Evolutionary conservation across 2,329 filamentous ascomycete species (phyloP).

Genomic region (Aspergillus neoniger): DNA sequence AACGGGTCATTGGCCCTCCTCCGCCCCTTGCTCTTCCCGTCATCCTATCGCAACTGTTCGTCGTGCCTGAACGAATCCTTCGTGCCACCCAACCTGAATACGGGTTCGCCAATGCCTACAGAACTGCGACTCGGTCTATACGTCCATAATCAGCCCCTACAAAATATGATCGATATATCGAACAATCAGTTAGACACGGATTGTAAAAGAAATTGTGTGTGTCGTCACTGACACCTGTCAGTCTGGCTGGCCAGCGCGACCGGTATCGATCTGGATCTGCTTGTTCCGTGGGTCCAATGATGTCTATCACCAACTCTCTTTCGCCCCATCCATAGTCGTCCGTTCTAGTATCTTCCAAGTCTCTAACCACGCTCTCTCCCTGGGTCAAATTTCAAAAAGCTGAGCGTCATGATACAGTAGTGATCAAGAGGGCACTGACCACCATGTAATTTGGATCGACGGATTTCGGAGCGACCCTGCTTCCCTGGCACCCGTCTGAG

Average conservation of each 20-base stretch:
- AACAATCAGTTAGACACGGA: background rate
- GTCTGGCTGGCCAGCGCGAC: background rate
- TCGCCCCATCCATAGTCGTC: background rate
- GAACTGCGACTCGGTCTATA: background rate
- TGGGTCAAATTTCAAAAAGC: background rate
- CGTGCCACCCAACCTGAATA: background rate
- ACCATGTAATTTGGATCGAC: slow-evolving; percentile 3
- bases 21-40: background rate
- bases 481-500: background rate
- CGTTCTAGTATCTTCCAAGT: background rate
- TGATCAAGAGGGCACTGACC: background rate
- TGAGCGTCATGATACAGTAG: background rate
- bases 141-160: background rate
- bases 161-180: background rate
- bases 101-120: background rate
- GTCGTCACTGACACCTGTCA: slow-evolving; percentile 8
- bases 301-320: slow-evolving; percentile 1
- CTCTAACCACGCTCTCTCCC: background rate
- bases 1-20: slow-evolving; percentile 11
- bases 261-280: slow-evolving; percentile 2
- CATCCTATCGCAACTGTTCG: background rate
- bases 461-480: background rate
- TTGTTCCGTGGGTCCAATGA: slow-evolving; percentile 5
- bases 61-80: slow-evolving; percentile 2
- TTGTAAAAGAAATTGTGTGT: background rate